Evolutionary conservation across 495 filamentous ascomycete species (phyloP).

Genomic region (Pyrenula massariospora): DNA sequence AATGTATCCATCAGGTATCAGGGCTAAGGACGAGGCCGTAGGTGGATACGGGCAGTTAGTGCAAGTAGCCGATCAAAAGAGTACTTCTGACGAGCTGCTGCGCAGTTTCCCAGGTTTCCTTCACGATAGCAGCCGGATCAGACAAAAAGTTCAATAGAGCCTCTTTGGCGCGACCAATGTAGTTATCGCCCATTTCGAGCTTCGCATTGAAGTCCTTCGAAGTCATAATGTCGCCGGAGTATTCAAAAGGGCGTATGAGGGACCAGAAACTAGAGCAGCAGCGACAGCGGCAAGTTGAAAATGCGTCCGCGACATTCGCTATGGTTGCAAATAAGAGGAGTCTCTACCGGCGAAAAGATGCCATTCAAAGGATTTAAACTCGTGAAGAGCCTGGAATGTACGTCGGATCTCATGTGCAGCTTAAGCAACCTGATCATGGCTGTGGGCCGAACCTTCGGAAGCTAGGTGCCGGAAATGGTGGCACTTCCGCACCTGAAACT

Average conservation of each 20-base stretch:
- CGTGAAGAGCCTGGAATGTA: too few species aligned
- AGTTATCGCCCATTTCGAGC: neutral
- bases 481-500: too few species aligned
- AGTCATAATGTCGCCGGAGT: neutral
- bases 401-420: too few species aligned
- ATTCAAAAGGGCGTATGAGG: neutral
- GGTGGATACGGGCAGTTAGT: too few species aligned
- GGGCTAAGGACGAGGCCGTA: too few species aligned
- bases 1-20: too few species aligned
- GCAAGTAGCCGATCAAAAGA: neutral
- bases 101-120: neutral
- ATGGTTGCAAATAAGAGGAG: neutral
- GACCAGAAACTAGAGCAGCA: neutral
- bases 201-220: neutral
- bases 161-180: neutral
- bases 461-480: too few species aligned
- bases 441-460: too few species aligned
- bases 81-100: neutral
- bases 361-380: neutral
- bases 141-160: neutral
- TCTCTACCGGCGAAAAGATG: neutral
- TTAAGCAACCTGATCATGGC: too few species aligned
- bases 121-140: neutral
- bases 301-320: neutral
- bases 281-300: neutral